Conservation (phyloP, 2,329 filamentous ascomycete species). For the Cadophora malorum region DNA sequence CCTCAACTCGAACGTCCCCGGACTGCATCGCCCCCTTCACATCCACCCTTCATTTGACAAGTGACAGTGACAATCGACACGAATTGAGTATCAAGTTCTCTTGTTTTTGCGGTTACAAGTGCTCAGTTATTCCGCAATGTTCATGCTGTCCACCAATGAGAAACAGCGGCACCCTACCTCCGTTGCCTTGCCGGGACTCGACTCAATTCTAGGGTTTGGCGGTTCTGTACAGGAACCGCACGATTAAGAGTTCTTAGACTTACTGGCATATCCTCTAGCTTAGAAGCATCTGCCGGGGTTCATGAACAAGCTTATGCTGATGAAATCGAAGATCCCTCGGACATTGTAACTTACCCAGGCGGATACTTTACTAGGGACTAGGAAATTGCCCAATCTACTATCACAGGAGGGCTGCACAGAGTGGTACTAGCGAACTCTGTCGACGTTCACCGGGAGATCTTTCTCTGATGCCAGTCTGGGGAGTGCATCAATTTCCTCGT, state of each 20-base stretch:
- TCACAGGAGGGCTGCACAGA: not conserved
- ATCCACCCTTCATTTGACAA: slow-evolving; percentile 2
- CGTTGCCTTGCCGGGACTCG: not conserved
- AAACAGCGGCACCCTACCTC: not conserved
- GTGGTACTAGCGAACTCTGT: not conserved
- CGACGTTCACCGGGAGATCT: not conserved
- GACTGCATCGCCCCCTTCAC: not conserved
- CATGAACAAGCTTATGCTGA: not conserved
- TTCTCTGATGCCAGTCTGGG: not conserved
- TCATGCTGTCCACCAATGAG: not conserved
- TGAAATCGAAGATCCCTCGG: not conserved
- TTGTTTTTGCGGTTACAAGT: not conserved
- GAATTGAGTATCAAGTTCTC: not conserved
- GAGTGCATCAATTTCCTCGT: not conserved
- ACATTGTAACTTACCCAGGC: not conserved
- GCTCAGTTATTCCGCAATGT: not conserved
- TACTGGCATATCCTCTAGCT: not conserved
- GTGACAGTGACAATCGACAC: slow-evolving; percentile 16
- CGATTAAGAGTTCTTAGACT: not conserved
- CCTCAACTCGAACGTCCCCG: slow-evolving; percentile 9
- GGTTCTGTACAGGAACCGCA: not conserved
- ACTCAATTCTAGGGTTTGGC: not conserved
- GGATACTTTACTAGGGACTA: not conserved
- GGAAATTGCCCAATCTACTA: not conserved
- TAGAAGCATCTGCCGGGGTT: not conserved